phyloP scores from a whole-genome alignment of 495 filamentous ascomycete species.

The Aspergillus egyptiacus region DNA sequence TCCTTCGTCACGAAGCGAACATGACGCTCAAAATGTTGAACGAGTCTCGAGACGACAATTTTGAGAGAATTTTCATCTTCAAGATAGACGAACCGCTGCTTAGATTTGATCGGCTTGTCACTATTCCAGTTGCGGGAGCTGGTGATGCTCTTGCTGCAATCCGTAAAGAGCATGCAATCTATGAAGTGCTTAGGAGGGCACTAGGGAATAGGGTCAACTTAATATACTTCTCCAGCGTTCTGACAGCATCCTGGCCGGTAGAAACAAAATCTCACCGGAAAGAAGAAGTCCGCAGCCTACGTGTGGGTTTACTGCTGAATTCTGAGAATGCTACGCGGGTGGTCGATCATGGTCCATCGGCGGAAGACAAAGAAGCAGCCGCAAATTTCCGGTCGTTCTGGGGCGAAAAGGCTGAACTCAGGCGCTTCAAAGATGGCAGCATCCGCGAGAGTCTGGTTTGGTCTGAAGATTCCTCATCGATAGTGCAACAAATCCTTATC shows the following conservation, averaged over 20 bases:
- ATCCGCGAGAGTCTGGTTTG: slow-evolving; percentile 70
- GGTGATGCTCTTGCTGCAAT: slow-evolving; percentile 28
- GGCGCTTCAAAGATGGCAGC: slow-evolving; percentile 51
- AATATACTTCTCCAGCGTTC: slow-evolving; percentile 50
- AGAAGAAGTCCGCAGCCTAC: slow-evolving; percentile 31
- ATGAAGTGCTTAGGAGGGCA: slow-evolving; percentile 58
- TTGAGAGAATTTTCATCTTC: slow-evolving; percentile 74
- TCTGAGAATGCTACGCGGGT: slow-evolving; percentile 60
- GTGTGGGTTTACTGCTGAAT: slow-evolving; percentile 66
- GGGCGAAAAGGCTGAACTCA: slow-evolving; percentile 50
- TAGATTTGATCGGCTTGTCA: slow-evolving; percentile 61
- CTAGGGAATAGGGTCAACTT: slow-evolving; percentile 67
- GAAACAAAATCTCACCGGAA: slow-evolving; percentile 22
- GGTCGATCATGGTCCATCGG: slow-evolving; percentile 80
- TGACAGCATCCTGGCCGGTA: slow-evolving; percentile 32
- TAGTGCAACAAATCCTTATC: slow-evolving; percentile 72
- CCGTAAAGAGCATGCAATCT: slow-evolving; percentile 37
- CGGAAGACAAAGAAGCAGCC: slow-evolving; percentile 59
- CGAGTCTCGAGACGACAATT: slow-evolving; percentile 69
- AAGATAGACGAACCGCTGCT: slow-evolving; percentile 61
- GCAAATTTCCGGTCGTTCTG: slow-evolving; percentile 45
- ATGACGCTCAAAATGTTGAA: slow-evolving; percentile 66
- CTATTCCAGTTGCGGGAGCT: slow-evolving; percentile 26
- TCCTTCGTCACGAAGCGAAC: slow-evolving; percentile 64
- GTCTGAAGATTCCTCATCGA: slow-evolving; percentile 54